Percentiles rank a stretch among this genome's conserved stretches.
These are phyloP conservation scores for Aspergillus tubingensis DNA, from an alignment of 2,329 filamentous ascomycete species.

Conservation along the genomic window DNA sequence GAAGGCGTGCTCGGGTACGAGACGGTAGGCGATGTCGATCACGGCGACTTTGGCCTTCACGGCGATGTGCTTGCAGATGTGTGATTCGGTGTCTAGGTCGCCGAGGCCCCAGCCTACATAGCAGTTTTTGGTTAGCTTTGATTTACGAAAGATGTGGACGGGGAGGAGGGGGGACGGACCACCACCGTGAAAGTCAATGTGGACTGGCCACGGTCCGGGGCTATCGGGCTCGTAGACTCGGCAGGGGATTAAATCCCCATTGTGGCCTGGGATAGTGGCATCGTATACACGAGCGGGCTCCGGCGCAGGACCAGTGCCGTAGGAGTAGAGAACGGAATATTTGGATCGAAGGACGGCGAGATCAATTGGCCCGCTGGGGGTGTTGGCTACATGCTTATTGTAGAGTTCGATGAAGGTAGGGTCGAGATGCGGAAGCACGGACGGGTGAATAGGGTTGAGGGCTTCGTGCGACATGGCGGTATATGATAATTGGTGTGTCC, in stretches of 20 bases:
- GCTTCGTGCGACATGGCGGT: slow-evolving; percentile 39
- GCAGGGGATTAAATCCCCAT: slow-evolving; percentile 38
- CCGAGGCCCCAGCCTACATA: slow-evolving; percentile 49
- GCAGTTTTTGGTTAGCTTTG: no score
- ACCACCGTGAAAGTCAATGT: slow-evolving; percentile 55
- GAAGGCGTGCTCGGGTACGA: slow-evolving; percentile 54
- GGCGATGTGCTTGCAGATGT: slow-evolving; percentile 53
- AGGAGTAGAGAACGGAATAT: slow-evolving; percentile 50
- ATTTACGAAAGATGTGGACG: no score
- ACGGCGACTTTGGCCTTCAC: slow-evolving; percentile 48
- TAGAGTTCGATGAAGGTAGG: slow-evolving; percentile 53
- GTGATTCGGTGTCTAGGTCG: slow-evolving; percentile 52
- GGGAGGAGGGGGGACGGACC: slow-evolving; percentile 15
- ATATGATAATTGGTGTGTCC: not conserved
- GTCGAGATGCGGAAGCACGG: slow-evolving; percentile 50
- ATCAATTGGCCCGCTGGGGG: slow-evolving; percentile 44
- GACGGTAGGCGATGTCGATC: slow-evolving; percentile 56
- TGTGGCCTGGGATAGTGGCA: slow-evolving; percentile 35
- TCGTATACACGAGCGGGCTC: slow-evolving; percentile 46
- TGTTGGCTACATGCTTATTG: slow-evolving; percentile 49
- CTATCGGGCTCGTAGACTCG: slow-evolving; percentile 50
- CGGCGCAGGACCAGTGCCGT: slow-evolving; percentile 47
- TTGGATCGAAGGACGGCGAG: slow-evolving; percentile 41
- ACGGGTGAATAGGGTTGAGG: slow-evolving; percentile 53
- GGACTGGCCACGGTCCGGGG: slow-evolving; percentile 49